Evolutionary conservation across 495 filamentous ascomycete species (phyloP).

Genomic region (Podospora comata): DNA sequence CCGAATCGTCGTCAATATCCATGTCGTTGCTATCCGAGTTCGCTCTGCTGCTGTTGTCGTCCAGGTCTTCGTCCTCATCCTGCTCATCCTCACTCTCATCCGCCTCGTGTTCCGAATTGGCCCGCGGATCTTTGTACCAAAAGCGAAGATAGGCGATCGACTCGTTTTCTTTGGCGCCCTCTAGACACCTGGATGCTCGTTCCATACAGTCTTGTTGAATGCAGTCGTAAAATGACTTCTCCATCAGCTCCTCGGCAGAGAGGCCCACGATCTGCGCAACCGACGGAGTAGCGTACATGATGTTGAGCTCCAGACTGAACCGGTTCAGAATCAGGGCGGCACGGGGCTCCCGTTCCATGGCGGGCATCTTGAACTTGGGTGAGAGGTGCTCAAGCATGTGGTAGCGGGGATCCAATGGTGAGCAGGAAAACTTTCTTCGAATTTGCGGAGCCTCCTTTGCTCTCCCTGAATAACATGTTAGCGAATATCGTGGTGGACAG

Average conservation of each 20-base stretch:
- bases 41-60: slow-evolving; percentile 29
- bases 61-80: slow-evolving; percentile 16
- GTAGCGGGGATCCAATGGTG: slow-evolving; percentile 79
- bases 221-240: slow-evolving; percentile 76
- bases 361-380: slow-evolving; percentile 68
- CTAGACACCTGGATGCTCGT: slow-evolving; percentile 72
- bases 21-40: slow-evolving; percentile 22
- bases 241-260: slow-evolving; percentile 58
- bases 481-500: background rate
- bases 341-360: slow-evolving; percentile 70
- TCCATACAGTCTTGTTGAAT: slow-evolving; percentile 72
- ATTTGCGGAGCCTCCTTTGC: slow-evolving; percentile 77
- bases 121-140: slow-evolving; percentile 71
- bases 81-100: slow-evolving; percentile 37
- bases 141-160: slow-evolving; percentile 94
- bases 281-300: slow-evolving; percentile 83
- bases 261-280: slow-evolving; percentile 71
- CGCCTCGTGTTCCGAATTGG: slow-evolving; percentile 31
- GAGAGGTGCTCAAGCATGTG: slow-evolving; percentile 88
- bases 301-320: slow-evolving; percentile 75
- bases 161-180: slow-evolving; percentile 87
- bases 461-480: slow-evolving; percentile 54
- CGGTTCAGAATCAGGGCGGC: slow-evolving; percentile 85
- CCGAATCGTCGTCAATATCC: slow-evolving; percentile 34
- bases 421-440: slow-evolving; percentile 74